Conservation (phyloP, 2,329 filamentous ascomycete genomes). For the Fusarium proliferatum region DNA sequence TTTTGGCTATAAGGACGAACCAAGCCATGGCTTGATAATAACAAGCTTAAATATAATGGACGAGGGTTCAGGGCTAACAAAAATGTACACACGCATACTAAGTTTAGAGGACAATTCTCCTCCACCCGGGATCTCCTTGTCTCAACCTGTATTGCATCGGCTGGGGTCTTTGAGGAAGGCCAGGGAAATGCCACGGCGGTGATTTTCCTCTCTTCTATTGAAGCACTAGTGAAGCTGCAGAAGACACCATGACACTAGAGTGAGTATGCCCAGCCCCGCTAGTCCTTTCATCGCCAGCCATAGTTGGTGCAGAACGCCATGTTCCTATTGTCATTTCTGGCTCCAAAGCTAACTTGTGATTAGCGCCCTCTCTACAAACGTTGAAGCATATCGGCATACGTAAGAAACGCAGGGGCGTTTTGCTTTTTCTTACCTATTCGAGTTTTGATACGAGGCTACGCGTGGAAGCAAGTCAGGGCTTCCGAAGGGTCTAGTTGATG, state of each 20-base stretch:
- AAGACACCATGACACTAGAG: not conserved
- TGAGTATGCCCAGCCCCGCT: constrained; percentile 1
- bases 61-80: not conserved
- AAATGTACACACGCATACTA: not conserved
- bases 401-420: constrained; percentile 13
- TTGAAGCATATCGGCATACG: constrained; percentile 29
- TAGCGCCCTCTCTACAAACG: constrained; percentile 15
- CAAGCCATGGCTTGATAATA: constrained; percentile 9
- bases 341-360: constrained; percentile 3
- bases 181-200: not conserved
- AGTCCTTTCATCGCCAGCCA: constrained; percentile 28
- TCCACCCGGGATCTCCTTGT: not conserved
- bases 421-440: constrained; percentile 28
- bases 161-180: not conserved
- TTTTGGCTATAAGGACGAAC: not conserved
- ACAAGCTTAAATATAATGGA: constrained; percentile 14
- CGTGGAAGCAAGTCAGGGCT: not conserved
- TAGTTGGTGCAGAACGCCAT: constrained; percentile 34
- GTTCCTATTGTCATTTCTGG: constrained; percentile 34
- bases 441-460: constrained; percentile 5
- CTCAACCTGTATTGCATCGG: not conserved
- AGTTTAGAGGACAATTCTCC: not conserved
- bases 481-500: not conserved
- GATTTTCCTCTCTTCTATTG: not conserved
- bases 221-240: constrained; percentile 17